Evolutionary conservation across 1,284 basidiomycete genomes (phyloP).

Genomic region (Apiotrichum sp.): DNA sequence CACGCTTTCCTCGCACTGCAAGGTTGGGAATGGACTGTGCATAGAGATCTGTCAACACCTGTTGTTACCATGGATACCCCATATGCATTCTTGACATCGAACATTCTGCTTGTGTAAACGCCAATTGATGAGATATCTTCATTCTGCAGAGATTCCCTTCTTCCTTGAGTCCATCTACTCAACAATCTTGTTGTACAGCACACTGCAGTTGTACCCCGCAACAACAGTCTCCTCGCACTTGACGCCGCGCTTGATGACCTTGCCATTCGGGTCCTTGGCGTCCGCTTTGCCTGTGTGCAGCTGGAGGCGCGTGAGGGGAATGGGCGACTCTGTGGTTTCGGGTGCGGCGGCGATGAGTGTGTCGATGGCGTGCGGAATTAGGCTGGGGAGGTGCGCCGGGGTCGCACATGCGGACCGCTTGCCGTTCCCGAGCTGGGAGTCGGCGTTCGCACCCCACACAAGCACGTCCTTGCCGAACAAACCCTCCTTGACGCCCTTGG

Average conservation of each 20-base stretch:
- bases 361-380: constrained; percentile 48
- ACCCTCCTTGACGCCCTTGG: constrained; percentile 37
- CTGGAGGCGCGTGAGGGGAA: constrained; percentile 49
- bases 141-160: neutral
- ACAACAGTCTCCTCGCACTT: constrained; percentile 65
- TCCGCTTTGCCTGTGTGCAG: constrained; percentile 44
- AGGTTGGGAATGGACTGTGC: neutral
- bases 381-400: constrained; percentile 55
- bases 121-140: neutral
- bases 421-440: constrained; percentile 79
- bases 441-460: constrained; percentile 47
- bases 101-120: neutral
- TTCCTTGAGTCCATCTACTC: constrained; percentile 10
- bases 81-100: constrained; percentile 3
- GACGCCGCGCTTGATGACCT: constrained; percentile 60
- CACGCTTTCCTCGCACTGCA: neutral
- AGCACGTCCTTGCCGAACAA: constrained; percentile 18
- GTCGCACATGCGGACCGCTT: constrained; percentile 66
- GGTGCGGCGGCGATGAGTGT: constrained; percentile 49
- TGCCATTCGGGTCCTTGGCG: constrained; percentile 62
- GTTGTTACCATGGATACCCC: constrained; percentile 4
- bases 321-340: constrained; percentile 52
- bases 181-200: constrained; percentile 68
- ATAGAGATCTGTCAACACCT: constrained; percentile 3
- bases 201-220: constrained; percentile 54